Conservation (phyloP, 257 asterid genomes). For the Eucommia ulmoides region DNA sequence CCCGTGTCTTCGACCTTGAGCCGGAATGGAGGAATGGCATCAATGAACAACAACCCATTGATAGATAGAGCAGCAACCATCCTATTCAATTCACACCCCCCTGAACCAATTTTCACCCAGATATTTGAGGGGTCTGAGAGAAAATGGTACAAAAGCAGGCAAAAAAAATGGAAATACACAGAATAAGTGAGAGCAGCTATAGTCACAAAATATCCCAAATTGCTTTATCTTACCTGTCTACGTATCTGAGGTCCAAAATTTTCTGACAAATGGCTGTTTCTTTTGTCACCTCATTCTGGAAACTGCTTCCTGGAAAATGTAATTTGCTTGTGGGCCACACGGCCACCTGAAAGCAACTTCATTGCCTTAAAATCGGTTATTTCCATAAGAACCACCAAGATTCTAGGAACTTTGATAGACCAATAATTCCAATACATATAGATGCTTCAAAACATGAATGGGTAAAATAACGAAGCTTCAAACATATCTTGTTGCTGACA, state of each 20-base stretch:
- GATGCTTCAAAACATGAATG: not conserved
- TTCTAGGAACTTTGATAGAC: too few species aligned
- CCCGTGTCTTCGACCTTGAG: conserved; percentile 8
- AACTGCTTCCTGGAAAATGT: not conserved
- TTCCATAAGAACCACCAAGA: too few species aligned
- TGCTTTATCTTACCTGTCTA: not conserved
- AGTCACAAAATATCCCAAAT: not conserved
- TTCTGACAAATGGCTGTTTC: not conserved
- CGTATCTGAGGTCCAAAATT: conserved; percentile 5
- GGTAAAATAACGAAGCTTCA: not conserved
- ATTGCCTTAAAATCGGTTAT: not conserved
- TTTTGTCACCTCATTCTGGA: not conserved
- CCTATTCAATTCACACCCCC: not conserved
- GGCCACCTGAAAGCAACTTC: not conserved
- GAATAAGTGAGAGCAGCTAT: not conserved
- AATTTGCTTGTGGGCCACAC: not conserved
- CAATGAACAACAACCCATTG: conserved; percentile 23
- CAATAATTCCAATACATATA: too few species aligned
- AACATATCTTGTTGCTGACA: too few species aligned
- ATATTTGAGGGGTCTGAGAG: not conserved
- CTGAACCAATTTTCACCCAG: not conserved
- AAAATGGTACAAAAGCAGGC: not conserved
- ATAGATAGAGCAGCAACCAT: conserved; percentile 29
- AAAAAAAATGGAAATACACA: not conserved
- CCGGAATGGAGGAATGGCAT: conserved; percentile 21